A percentile compares a stretch with the other conserved stretches of the same genome.
Conservation (phyloP, 2,329 filamentous ascomycete species). For the Sporothrix sp. region DNA sequence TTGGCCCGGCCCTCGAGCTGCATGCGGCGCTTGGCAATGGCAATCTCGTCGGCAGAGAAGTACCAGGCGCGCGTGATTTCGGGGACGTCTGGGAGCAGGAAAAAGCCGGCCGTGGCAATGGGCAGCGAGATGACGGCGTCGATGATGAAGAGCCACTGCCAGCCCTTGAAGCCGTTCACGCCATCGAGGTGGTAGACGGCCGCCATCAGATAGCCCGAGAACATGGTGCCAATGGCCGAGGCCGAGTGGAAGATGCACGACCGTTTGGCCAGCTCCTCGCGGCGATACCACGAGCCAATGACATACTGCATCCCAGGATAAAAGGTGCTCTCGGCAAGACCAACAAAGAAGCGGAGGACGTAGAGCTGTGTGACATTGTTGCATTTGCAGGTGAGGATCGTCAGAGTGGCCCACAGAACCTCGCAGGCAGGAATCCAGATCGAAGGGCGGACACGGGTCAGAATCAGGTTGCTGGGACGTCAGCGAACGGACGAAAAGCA, state of each 20-base stretch:
- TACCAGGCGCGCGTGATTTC: constrained; percentile 31
- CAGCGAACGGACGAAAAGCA: not conserved
- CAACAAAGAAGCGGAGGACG: constrained; percentile 34
- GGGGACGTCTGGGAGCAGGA: constrained; percentile 32
- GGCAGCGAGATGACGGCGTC: constrained; percentile 48
- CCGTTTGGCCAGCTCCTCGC: constrained; percentile 41
- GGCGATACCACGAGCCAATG: constrained; percentile 36
- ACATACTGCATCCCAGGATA: constrained; percentile 34
- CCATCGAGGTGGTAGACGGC: constrained; percentile 45
- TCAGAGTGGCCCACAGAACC: constrained; percentile 28
- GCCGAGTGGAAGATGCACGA: constrained; percentile 38
- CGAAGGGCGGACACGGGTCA: constrained; percentile 33
- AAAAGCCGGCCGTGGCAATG: constrained; percentile 43
- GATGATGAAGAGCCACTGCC: constrained; percentile 50
- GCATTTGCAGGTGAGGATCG: constrained; percentile 25
- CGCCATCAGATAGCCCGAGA: constrained; percentile 47
- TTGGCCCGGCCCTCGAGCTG: constrained; percentile 35
- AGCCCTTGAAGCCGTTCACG: constrained; percentile 38
- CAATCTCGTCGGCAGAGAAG: constrained; percentile 29
- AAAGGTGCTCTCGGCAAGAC: constrained; percentile 31
- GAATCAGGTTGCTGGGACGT: constrained; percentile 24
- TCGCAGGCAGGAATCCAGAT: constrained; percentile 35
- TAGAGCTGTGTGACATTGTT: constrained; percentile 30
- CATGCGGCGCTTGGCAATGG: constrained; percentile 31
- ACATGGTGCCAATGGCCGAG: constrained; percentile 44